Evolutionary conservation across 495 filamentous ascomycete genomes (phyloP).

Genomic region (Gamarada debralockiae): DNA sequence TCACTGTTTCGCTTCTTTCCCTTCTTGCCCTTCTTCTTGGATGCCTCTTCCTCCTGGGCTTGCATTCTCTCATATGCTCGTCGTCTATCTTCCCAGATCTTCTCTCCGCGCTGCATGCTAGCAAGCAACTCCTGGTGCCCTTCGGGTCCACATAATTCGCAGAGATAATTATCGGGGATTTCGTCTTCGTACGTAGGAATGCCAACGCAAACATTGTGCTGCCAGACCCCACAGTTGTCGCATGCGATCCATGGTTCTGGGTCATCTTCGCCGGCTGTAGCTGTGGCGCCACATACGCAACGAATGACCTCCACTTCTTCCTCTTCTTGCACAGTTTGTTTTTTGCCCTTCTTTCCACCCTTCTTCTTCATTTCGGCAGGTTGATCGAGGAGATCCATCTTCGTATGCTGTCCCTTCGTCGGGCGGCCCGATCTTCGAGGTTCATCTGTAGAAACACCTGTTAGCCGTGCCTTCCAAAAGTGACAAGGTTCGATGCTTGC

Average conservation of each 20-base stretch:
- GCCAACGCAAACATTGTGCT: conserved; percentile 95
- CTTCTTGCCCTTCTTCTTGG: conserved; percentile 46
- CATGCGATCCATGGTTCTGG: conserved; percentile 82
- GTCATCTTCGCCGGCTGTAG: conserved; percentile 74
- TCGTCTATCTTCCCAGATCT: conserved; percentile 74
- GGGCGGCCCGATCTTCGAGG: conserved; percentile 89
- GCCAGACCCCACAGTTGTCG: conserved; percentile 88
- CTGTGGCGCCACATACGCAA: conserved; percentile 86
- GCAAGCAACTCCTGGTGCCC: conserved; percentile 72
- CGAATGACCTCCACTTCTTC: conserved; percentile 71
- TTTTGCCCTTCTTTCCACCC: conserved; percentile 41
- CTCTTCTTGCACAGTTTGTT: conserved; percentile 49
- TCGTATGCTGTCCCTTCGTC: conserved; percentile 92
- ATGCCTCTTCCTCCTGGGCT: conserved; percentile 39
- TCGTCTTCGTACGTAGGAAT: conserved; percentile 71
- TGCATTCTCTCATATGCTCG: conserved; percentile 41
- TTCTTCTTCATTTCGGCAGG: conserved; percentile 62
- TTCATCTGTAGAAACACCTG: conserved; percentile 54
- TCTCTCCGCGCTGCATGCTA: conserved; percentile 72
- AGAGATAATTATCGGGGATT: conserved; percentile 73
- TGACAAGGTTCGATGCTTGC: not conserved
- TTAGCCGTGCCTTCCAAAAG: conserved; percentile 9
- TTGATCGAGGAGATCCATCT: conserved; percentile 69
- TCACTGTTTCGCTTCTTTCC: conserved; percentile 47
- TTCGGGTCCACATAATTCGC: conserved; percentile 82